These are phyloP conservation scores for Aeschynomene evenia DNA, from an alignment of 306 rosid genomes.

Conservation along the genomic window DNA sequence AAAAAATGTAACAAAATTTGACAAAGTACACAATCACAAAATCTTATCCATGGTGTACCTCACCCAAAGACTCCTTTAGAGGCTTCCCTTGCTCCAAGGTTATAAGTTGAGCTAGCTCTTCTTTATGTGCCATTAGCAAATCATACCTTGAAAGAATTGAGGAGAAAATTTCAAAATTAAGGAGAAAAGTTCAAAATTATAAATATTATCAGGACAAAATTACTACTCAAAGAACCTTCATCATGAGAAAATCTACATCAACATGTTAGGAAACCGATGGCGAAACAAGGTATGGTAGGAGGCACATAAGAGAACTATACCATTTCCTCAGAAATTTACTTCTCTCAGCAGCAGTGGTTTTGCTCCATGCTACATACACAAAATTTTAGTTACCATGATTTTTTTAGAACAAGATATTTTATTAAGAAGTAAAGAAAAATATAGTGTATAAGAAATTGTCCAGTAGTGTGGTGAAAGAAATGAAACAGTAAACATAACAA, in stretches of 20 bases:
- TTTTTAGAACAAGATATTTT: background rate
- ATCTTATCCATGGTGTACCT: slow-evolving; percentile 52
- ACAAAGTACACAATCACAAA: slow-evolving; percentile 23
- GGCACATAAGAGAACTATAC: slow-evolving; percentile 38
- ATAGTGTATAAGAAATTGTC: background rate
- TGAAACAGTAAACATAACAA: too few relatives aligned
- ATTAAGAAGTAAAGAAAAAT: background rate
- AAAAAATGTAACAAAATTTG: slow-evolving; percentile 1
- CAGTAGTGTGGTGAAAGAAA: background rate
- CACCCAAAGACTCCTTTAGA: slow-evolving; percentile 81
- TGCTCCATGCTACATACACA: slow-evolving; percentile 85
- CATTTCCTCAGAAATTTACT: slow-evolving; percentile 81
- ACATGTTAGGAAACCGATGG: background rate
- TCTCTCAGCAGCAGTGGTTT: slow-evolving; percentile 80
- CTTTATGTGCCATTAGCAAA: slow-evolving; percentile 67
- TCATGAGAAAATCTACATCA: slow-evolving; percentile 13
- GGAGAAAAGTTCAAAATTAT: too few relatives aligned
- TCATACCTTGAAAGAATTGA: slow-evolving; percentile 64
- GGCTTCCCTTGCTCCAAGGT: slow-evolving; percentile 99
- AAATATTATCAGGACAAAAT: slow-evolving; percentile 5
- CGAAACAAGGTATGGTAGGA: too few relatives aligned
- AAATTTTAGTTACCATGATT: background rate
- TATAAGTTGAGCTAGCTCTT: slow-evolving; percentile 86
- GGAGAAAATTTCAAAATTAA: slow-evolving; percentile 26
- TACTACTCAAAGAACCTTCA: slow-evolving; percentile 10